Evolutionary conservation across 441 rosid genomes (phyloP).

Genomic region (Rhodomyrtus psidioides): DNA sequence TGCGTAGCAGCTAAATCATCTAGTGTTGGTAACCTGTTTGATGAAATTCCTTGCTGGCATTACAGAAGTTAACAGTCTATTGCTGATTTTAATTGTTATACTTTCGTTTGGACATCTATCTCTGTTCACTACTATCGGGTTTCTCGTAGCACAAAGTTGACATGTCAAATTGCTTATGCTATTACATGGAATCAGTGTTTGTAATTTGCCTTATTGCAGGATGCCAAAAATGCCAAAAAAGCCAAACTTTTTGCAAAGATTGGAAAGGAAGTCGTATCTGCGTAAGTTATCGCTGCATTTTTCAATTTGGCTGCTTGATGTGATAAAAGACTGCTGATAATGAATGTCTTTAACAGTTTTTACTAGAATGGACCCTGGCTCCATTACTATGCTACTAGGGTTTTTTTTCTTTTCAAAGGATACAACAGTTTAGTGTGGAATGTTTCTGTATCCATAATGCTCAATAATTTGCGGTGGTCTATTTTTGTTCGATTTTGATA

Average conservation of each 20-base stretch:
- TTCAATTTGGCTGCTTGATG: background rate
- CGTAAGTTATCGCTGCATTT: slow-evolving; percentile 39
- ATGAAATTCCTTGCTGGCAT: background rate
- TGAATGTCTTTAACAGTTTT: background rate
- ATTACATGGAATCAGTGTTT: background rate
- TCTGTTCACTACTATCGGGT: background rate
- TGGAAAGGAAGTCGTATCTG: slow-evolving; percentile 88
- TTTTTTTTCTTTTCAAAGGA: background rate
- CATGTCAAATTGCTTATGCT: background rate
- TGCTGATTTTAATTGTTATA: background rate
- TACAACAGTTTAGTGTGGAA: background rate
- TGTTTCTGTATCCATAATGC: background rate
- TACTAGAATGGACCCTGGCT: background rate
- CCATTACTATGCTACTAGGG: no score
- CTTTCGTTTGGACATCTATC: background rate
- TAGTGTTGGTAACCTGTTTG: background rate
- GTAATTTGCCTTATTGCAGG: slow-evolving; percentile 24
- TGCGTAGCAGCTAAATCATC: background rate
- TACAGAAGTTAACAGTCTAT: background rate
- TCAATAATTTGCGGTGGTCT: background rate
- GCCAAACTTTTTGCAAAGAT: slow-evolving; percentile 64
- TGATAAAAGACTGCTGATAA: background rate
- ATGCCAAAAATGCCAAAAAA: slow-evolving; percentile 83
- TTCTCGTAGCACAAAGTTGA: background rate
- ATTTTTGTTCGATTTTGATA: background rate